phyloP scores from a whole-genome alignment of 148 eudicot species.

The Nyssa sinensis region DNA sequence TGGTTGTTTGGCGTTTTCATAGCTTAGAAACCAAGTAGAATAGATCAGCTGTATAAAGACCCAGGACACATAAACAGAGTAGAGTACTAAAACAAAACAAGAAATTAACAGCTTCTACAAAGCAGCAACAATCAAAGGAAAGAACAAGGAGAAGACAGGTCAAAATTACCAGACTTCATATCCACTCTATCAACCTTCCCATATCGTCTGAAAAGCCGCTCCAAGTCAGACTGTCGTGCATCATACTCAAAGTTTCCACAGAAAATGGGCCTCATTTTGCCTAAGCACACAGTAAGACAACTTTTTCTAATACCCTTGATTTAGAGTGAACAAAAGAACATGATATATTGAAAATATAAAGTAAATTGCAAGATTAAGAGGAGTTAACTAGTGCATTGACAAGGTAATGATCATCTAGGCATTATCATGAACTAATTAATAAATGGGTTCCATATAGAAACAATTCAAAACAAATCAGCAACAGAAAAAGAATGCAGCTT shows the following conservation, averaged over 20 bases:
- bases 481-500: background rate
- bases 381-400: background rate
- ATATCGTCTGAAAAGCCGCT: constrained; percentile 55
- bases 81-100: background rate
- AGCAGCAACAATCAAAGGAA: background rate
- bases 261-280: constrained; percentile 55
- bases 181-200: constrained; percentile 71
- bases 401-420: background rate
- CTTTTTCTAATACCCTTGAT: background rate
- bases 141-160: background rate
- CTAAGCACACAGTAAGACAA: constrained; percentile 1
- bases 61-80: background rate
- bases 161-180: constrained; percentile 55
- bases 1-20: background rate
- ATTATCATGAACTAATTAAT: background rate
- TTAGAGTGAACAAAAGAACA: background rate
- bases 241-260: constrained; percentile 67
- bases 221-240: constrained; percentile 53
- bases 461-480: background rate
- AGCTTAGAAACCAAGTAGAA: background rate
- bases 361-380: background rate
- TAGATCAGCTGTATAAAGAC: background rate
- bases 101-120: background rate
- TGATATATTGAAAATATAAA: background rate
- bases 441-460: background rate